These are phyloP conservation scores for Trichosporon faecale DNA, from an alignment of 1,284 basidiomycete genomes.

Conservation along the genomic window DNA sequence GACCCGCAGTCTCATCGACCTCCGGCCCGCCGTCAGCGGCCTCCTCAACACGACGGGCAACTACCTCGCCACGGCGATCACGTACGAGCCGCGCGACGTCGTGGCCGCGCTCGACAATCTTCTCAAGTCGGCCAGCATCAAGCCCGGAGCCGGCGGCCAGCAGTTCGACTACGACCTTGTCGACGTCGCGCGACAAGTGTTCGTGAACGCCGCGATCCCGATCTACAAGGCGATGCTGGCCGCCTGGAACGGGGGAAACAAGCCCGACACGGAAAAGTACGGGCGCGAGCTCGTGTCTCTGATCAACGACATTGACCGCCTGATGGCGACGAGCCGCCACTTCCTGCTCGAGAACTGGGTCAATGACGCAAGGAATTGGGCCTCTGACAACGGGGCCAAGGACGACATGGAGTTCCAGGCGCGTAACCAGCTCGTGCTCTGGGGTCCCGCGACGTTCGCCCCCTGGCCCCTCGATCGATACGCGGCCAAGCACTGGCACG, in stretches of 20 bases:
- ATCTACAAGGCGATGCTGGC: constrained; percentile 34
- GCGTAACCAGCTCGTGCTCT: constrained; percentile 56
- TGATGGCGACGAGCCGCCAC: constrained; percentile 50
- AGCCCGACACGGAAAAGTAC: not conserved
- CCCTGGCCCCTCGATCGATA: constrained; percentile 35
- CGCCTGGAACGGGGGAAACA: constrained; percentile 11
- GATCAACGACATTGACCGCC: constrained; percentile 50
- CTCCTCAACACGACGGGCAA: constrained; percentile 49
- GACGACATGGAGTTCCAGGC: constrained; percentile 51
- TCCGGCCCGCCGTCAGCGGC: constrained; percentile 48
- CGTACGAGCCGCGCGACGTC: constrained; percentile 53
- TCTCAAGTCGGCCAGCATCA: constrained; percentile 36
- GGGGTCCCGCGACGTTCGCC: constrained; percentile 56
- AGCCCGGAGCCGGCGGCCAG: constrained; percentile 29
- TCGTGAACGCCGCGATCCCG: constrained; percentile 53
- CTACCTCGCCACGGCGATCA: constrained; percentile 49
- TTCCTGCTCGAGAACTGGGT: constrained; percentile 54
- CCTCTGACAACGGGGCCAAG: constrained; percentile 29
- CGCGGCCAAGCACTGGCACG: constrained; percentile 56
- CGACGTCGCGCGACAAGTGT: constrained; percentile 54
- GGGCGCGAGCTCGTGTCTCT: constrained; percentile 37
- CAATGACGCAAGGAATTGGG: constrained; percentile 47
- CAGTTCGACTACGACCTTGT: constrained; percentile 54
- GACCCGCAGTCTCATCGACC: constrained; percentile 54
- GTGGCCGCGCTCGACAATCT: constrained; percentile 51